Conservation (phyloP, 805 yeast genomes). For the Ogataea nakhonphanomensis region DNA sequence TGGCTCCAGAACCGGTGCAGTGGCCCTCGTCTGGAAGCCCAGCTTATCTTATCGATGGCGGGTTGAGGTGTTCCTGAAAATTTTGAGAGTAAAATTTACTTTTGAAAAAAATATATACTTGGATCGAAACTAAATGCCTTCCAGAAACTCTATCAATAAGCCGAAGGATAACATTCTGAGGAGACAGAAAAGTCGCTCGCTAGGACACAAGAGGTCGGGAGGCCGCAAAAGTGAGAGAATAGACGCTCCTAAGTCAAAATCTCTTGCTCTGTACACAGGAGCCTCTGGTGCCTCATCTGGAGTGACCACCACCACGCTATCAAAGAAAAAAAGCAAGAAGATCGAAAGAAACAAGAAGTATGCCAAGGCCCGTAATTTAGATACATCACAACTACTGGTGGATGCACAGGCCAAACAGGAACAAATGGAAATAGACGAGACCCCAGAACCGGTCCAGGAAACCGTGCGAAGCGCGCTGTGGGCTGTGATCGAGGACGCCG, state of each 20-base stretch:
- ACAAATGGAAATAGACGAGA: constrained; percentile 49
- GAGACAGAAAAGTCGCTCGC: constrained; percentile 45
- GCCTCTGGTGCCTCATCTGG: constrained; percentile 12
- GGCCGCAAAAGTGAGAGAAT: constrained; percentile 20
- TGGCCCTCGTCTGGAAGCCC: neutral
- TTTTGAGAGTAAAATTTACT: constrained; percentile 2
- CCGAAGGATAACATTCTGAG: constrained; percentile 60
- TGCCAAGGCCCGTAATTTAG: constrained; percentile 49
- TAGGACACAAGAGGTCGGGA: constrained; percentile 52
- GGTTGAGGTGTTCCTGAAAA: constrained; percentile 8
- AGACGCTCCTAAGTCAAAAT: constrained; percentile 23
- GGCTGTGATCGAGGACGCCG: constrained; percentile 63
- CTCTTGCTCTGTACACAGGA: constrained; percentile 45
- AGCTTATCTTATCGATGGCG: constrained; percentile 3
- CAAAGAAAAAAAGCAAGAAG: constrained; percentile 76
- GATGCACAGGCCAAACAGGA: constrained; percentile 49
- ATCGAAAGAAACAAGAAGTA: constrained; percentile 76
- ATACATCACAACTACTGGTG: constrained; percentile 39
- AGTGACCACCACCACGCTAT: constrained; percentile 57
- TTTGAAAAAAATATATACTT: neutral
- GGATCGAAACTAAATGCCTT: constrained; percentile 53
- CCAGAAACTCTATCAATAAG: constrained; percentile 76
- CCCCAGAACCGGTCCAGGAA: constrained; percentile 35
- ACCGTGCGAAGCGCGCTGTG: constrained; percentile 64
- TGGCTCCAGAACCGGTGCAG: too few relatives aligned